Percentiles rank a stretch among this genome's conserved stretches.
Evolutionary conservation across 257 asterid species (phyloP).

Genomic region (Forsythia suspensa): DNA sequence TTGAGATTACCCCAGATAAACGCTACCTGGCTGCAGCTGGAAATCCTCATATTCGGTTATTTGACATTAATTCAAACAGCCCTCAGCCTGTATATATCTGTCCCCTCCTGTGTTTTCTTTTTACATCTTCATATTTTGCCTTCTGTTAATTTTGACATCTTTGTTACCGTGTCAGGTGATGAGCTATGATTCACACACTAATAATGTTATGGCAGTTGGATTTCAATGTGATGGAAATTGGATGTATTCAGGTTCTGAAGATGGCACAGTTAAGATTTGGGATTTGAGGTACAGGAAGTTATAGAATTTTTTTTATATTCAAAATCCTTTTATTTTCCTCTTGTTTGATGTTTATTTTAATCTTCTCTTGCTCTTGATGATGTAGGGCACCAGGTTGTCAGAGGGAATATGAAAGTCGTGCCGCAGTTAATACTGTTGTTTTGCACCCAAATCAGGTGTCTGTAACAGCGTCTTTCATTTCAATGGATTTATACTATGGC

Average conservation of each 20-base stretch:
- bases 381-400: conserved; percentile 97
- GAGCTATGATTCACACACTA: conserved; percentile 98
- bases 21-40: conserved; percentile 94
- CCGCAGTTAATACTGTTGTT: conserved; percentile 96
- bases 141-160: not conserved
- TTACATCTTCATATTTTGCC: not conserved
- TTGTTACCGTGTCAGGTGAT: conserved; percentile 52
- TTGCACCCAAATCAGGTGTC: conserved; percentile 96
- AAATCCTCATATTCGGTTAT: conserved; percentile 94
- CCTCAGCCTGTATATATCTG: conserved; percentile 74
- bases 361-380: conserved; percentile 23
- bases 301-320: no score
- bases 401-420: conserved; percentile 98
- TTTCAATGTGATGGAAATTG: conserved; percentile 97
- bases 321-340: not conserved
- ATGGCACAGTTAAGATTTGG: conserved; percentile 98
- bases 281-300: conserved; percentile 64
- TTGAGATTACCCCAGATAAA: conserved; percentile 93
- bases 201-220: conserved; percentile 97
- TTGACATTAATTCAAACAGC: conserved; percentile 80
- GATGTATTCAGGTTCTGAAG: conserved; percentile 99
- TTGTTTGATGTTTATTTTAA: conserved; percentile 17
- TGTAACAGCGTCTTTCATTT: not conserved
- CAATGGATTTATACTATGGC: not conserved
- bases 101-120: conserved; percentile 8